Evolutionary conservation across 805 yeast genomes (phyloP).

Genomic region (Lachancea dasiensis): DNA sequence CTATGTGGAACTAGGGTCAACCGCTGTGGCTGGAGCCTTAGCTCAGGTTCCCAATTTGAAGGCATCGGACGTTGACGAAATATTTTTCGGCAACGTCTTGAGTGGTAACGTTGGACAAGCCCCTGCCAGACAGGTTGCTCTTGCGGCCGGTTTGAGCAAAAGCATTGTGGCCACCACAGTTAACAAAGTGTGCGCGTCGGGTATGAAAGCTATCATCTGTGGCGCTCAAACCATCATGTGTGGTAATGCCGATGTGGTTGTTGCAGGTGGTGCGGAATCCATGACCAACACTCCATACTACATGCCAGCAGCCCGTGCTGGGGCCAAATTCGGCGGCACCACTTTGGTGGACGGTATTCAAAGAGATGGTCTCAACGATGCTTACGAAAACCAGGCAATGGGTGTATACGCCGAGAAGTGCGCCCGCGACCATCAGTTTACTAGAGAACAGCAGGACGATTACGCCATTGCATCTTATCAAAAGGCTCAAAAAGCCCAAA

Average conservation of each 20-base stretch:
- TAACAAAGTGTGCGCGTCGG: conserved; percentile 97
- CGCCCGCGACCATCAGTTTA: conserved; percentile 69
- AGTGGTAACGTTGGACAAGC: conserved; percentile 95
- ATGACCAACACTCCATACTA: conserved; percentile 97
- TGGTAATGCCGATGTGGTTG: conserved; percentile 86
- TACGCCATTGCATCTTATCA: conserved; percentile 80
- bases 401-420: conserved; percentile 97
- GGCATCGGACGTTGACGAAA: conserved; percentile 73
- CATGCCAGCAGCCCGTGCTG: conserved; percentile 75
- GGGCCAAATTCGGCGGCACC: conserved; percentile 85
- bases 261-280: conserved; percentile 97
- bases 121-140: conserved; percentile 96
- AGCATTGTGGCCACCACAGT: conserved; percentile 81
- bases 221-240: conserved; percentile 87
- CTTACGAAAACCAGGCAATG: conserved; percentile 84
- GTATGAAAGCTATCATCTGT: conserved; percentile 82
- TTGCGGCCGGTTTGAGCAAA: conserved; percentile 80
- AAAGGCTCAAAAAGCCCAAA: conserved; percentile 78
- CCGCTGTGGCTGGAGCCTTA: conserved; percentile 85
- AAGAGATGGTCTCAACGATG: conserved; percentile 91
- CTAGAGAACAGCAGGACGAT: conserved; percentile 86
- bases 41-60: conserved; percentile 76
- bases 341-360: conserved; percentile 79
- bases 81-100: conserved; percentile 86
- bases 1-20: conserved; percentile 84